Evolutionary conservation across 2,329 filamentous ascomycete genomes (phyloP), one percentile per base, ranked within the genome.

Genomic region (Ilyonectria robusta): DNA sequence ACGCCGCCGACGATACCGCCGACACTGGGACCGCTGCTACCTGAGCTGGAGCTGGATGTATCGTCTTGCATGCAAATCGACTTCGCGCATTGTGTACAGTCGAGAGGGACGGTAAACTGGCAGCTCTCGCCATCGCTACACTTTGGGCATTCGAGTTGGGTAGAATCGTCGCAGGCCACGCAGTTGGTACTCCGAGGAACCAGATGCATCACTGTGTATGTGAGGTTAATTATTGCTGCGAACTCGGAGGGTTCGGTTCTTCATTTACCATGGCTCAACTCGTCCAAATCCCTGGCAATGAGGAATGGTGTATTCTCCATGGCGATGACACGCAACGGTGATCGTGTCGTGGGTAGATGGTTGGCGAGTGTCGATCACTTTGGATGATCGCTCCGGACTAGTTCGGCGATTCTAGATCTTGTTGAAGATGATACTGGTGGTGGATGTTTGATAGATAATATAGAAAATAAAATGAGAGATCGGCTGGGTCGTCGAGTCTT

Each of bases 1-100:
- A 98, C 94, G 71, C 95, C 95, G 71, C 96, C 96, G 2, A 93
- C 95, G 71, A 99, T 98, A 37, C 94, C 93, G 47, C 95, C 95
- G 1, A 92, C 85, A 73, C 93, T 95, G 8, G 92, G 88, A 8
- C 88, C 86, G 11, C 83, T 82, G 42, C 75, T 76, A 50, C 72
- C 68, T 15, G 65, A 60, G 33, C 56, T 64, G 61, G 71, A 67
- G 66, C 60, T 47, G 65, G 61, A 26, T 69, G 57, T 33, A 19
- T 75, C 76, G 48, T 81, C 78, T 42, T 73, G 68, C 56, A 81
- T 77, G 74, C 88, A 89, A 66, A 86, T 76, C 17, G 84, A 83
- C 61, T 80, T 80, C 9, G 85, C 75, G 69, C 87, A 89, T 70
- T 82, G 78, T 2, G 74, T 78, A 75, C 86, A 89, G 51, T 80